Conservation (phyloP, 192 early-diverging fungal species). For the Chytriomyces confervae region DNA sequence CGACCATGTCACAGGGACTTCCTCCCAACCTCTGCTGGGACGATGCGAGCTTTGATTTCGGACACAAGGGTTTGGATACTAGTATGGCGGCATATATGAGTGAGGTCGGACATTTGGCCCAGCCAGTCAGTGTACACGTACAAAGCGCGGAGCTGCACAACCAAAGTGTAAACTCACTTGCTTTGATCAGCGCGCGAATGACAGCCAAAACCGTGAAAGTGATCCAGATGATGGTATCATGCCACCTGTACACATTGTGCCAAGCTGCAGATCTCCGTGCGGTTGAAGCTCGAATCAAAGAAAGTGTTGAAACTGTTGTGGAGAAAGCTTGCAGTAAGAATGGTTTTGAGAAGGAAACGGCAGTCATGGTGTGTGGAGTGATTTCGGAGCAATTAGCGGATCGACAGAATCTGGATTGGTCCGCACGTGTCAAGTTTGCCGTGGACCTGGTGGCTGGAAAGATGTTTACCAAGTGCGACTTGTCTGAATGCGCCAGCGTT, state of each 20-base stretch:
- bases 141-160: slow-evolving; percentile 17
- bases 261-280: slow-evolving; percentile 20
- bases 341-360: neutral
- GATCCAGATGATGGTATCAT: slow-evolving; percentile 17
- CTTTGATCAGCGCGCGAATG: slow-evolving; percentile 5
- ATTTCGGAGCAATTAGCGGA: neutral
- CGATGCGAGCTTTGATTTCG: slow-evolving; percentile 13
- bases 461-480: too few relatives aligned
- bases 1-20: slow-evolving; percentile 5
- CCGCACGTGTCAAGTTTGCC: neutral
- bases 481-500: too few relatives aligned
- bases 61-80: neutral
- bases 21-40: slow-evolving; percentile 8
- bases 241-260: neutral
- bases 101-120: slow-evolving; percentile 8
- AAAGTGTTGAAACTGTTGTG: neutral
- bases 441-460: neutral
- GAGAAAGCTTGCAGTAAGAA: neutral
- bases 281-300: neutral
- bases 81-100: slow-evolving; percentile 10
- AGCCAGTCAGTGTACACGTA: neutral
- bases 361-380: neutral
- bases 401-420: neutral
- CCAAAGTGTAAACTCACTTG: slow-evolving; percentile 19
- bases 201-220: slow-evolving; percentile 2